Evolutionary conservation across 768 basidiomycete genomes (phyloP).

Genomic region (Pisolithus marmoratus): DNA sequence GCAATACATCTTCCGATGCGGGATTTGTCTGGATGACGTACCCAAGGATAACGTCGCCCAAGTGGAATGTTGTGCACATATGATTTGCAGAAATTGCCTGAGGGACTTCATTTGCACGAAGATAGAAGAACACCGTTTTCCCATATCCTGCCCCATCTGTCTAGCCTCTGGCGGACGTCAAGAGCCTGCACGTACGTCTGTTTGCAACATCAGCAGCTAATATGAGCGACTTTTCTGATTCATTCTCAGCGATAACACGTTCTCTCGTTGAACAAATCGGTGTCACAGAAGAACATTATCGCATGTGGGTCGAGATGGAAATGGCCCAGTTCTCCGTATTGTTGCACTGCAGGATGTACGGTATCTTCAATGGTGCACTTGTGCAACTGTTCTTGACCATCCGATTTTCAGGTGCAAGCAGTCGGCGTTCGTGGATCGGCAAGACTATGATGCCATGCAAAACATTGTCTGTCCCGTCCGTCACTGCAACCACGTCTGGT

Average conservation of each 20-base stretch:
- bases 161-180: conserved; percentile 20
- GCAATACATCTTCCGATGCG: conserved; percentile 43
- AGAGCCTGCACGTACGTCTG: conserved; percentile 27
- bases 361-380: background rate
- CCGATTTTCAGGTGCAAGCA: conserved; percentile 39
- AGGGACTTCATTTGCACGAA: conserved; percentile 36
- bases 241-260: conserved; percentile 33
- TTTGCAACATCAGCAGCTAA: background rate
- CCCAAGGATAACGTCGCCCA: conserved; percentile 38
- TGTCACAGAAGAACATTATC: conserved; percentile 37
- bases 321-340: conserved; percentile 37
- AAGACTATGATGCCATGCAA: conserved; percentile 35
- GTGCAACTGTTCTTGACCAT: background rate
- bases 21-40: conserved; percentile 49
- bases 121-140: conserved; percentile 49
- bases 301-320: conserved; percentile 42
- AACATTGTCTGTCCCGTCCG: conserved; percentile 46
- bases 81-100: conserved; percentile 52
- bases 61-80: conserved; percentile 44
- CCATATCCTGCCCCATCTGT: conserved; percentile 60
- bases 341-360: conserved; percentile 47
- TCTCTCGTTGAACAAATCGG: conserved; percentile 39
- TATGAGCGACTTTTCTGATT: background rate
- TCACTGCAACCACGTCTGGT: conserved; percentile 50
- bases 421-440: conserved; percentile 44